A percentile compares a stretch with the other conserved stretches of the same genome.
Conservation (phyloP, 2,329 filamentous ascomycete genomes). For the Arthrobotrys iridis region DNA sequence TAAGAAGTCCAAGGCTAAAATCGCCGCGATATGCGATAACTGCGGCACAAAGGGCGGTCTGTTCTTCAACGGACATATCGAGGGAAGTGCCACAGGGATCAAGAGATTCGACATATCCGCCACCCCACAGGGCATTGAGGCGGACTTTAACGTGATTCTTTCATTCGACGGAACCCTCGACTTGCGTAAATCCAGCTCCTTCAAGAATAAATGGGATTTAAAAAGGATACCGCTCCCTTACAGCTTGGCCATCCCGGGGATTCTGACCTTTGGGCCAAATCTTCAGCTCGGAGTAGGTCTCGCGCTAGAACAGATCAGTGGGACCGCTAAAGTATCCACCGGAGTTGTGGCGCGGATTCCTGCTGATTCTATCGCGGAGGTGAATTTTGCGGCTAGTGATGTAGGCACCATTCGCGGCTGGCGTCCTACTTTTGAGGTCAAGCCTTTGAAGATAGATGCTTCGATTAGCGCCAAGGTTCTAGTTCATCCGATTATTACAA, state of each 20-base stretch:
- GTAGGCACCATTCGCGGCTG: not conserved
- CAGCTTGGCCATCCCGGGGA: not conserved
- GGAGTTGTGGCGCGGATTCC: not conserved
- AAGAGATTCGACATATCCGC: not conserved
- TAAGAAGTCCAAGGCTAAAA: not conserved
- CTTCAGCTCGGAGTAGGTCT: not conserved
- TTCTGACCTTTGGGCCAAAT: not conserved
- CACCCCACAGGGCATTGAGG: not conserved
- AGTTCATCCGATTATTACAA: no score
- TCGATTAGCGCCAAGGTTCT: no score
- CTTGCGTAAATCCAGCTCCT: not conserved
- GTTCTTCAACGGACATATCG: not conserved
- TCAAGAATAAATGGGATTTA: not conserved
- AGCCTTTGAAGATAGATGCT: no score
- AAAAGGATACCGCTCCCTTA: not conserved
- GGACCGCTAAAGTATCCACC: not conserved
- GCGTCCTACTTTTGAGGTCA: no score
- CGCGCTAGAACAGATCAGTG: not conserved
- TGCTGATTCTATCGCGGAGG: not conserved
- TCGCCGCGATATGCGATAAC: not conserved
- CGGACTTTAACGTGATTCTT: not conserved
- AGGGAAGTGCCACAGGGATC: not conserved
- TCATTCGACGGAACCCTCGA: not conserved
- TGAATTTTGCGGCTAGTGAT: not conserved
- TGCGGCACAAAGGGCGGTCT: not conserved